Evolutionary conservation across 441 rosid genomes (phyloP).

Genomic region (Dalechampia spathulata): DNA sequence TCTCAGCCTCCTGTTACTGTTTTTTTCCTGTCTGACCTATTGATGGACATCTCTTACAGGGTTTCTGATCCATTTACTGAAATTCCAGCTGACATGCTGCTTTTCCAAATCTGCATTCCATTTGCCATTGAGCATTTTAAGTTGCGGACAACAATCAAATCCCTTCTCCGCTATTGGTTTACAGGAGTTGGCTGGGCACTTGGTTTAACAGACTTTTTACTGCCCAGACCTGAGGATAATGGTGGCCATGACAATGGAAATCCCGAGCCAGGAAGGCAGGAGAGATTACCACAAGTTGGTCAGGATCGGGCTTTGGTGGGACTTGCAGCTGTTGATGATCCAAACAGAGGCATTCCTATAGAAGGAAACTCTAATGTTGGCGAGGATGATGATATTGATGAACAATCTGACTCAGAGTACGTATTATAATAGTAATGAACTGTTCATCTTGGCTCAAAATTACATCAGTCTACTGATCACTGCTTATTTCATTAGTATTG

Average conservation of each 20-base stretch:
- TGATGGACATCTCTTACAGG: slow-evolving; percentile 36
- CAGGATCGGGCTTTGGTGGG: slow-evolving; percentile 61
- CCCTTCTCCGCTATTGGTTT: slow-evolving; percentile 89
- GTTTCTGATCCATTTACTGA: slow-evolving; percentile 97
- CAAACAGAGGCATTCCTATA: slow-evolving; percentile 34
- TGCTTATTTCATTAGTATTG: background rate
- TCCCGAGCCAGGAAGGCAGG: slow-evolving; percentile 69
- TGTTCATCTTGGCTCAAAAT: background rate
- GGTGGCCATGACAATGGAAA: slow-evolving; percentile 66
- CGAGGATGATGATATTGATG: slow-evolving; percentile 71
- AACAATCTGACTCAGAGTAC: slow-evolving; percentile 79
- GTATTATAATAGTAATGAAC: slow-evolving; percentile 4
- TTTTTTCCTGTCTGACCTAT: slow-evolving; percentile 14
- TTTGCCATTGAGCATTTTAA: slow-evolving; percentile 92
- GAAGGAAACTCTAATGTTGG: slow-evolving; percentile 31
- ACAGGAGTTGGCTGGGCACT: slow-evolving; percentile 90
- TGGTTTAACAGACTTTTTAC: slow-evolving; percentile 73
- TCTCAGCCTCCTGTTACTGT: background rate
- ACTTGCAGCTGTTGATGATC: slow-evolving; percentile 42
- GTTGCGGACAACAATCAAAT: slow-evolving; percentile 79
- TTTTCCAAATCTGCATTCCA: slow-evolving; percentile 94
- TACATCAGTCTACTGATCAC: background rate
- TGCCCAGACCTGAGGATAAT: slow-evolving; percentile 75
- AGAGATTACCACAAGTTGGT: slow-evolving; percentile 50
- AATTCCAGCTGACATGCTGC: slow-evolving; percentile 97